These are phyloP conservation scores for Ustilago shanxiensis DNA, from an alignment of 1,284 basidiomycete genomes.

Conservation along the genomic window DNA sequence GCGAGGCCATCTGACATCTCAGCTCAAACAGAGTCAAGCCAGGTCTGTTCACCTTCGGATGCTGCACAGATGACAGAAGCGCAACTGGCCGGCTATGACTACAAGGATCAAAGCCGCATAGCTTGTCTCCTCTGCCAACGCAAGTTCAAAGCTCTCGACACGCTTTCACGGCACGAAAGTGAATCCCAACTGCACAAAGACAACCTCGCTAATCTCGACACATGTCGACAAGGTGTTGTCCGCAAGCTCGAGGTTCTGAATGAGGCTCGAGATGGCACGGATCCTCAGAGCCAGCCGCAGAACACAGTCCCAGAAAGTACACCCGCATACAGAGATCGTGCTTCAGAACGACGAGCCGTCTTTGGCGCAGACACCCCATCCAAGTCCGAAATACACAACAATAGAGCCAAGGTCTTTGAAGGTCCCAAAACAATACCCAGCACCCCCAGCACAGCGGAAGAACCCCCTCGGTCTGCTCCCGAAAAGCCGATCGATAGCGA, in stretches of 20 bases:
- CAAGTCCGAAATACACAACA: neutral
- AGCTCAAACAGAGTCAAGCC: neutral
- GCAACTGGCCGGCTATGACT: constrained; percentile 30
- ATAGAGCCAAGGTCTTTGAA: constrained; percentile 17
- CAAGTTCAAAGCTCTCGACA: constrained; percentile 48
- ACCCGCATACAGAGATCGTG: constrained; percentile 41
- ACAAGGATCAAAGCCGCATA: constrained; percentile 35
- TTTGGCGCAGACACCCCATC: constrained; percentile 40
- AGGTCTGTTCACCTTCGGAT: neutral
- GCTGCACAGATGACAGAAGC: constrained; percentile 13
- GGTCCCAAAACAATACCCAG: constrained; percentile 15
- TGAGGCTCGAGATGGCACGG: neutral
- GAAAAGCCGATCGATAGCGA: constrained; percentile 41
- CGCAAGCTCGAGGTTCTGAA: constrained; percentile 20
- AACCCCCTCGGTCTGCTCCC: constrained; percentile 22
- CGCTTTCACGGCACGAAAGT: constrained; percentile 32
- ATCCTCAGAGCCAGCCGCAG: too few relatives aligned
- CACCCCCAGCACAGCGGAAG: neutral
- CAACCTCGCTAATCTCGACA: constrained; percentile 30
- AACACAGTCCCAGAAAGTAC: too few relatives aligned
- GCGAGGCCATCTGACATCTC: neutral
- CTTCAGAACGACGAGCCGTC: constrained; percentile 50
- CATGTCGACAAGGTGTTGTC: constrained; percentile 31
- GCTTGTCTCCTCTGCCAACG: constrained; percentile 55
- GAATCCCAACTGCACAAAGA: constrained; percentile 46